phyloP scores from a whole-genome alignment of 495 filamentous ascomycete species.

The Podospora didyma region DNA sequence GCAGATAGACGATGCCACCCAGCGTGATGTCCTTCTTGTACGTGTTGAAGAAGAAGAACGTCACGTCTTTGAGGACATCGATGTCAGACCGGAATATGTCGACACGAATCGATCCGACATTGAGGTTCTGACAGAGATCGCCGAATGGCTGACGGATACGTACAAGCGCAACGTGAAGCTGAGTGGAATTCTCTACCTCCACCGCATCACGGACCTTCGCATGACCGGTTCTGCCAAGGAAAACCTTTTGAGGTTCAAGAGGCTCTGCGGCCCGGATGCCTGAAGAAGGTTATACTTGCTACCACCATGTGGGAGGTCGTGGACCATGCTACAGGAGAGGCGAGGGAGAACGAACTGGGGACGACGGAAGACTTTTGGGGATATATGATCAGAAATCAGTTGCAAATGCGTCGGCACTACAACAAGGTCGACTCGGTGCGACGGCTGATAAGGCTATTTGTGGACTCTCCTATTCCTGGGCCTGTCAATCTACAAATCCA shows the following conservation, averaged over 20 bases:
- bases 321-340: not conserved
- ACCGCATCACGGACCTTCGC: constrained; percentile 1
- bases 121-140: constrained; percentile 29
- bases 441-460: not conserved
- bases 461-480: not conserved
- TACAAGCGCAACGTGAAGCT: not conserved
- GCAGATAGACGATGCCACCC: too few relatives aligned
- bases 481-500: not conserved
- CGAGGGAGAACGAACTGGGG: not conserved
- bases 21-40: too few relatives aligned
- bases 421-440: not conserved
- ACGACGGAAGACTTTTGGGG: not conserved
- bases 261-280: not conserved
- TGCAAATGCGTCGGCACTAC: not conserved
- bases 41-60: too few relatives aligned
- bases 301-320: constrained; percentile 1
- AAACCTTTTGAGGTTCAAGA: not conserved
- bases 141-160: constrained; percentile 13
- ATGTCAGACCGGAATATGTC: constrained; percentile 35
- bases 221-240: not conserved
- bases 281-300: not conserved
- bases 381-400: not conserved
- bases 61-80: too few relatives aligned
- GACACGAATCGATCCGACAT: constrained; percentile 27
- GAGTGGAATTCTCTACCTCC: not conserved